Evolutionary conservation across 139 green algal genomes (phyloP).

Genomic region (Chlorella sorokiniana): DNA sequence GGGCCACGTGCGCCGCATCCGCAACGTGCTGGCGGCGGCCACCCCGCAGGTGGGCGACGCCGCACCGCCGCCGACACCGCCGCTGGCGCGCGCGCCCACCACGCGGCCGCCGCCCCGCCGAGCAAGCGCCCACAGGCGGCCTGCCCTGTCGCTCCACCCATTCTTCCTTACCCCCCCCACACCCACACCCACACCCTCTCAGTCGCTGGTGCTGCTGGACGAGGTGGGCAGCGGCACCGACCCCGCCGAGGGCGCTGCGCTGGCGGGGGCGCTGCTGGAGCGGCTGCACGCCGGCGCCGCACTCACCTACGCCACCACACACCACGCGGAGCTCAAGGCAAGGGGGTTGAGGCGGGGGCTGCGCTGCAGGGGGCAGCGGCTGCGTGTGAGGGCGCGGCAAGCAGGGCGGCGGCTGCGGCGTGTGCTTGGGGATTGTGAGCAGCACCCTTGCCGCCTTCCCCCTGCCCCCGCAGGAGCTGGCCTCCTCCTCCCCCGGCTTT

Average conservation of each 20-base stretch:
- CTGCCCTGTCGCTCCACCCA: not conserved
- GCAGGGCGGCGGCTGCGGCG: no score
- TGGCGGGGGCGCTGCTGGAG: slow-evolving; percentile 68
- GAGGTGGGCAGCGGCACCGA: slow-evolving; percentile 86
- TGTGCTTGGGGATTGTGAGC: no score
- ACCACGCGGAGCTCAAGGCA: slow-evolving; percentile 71
- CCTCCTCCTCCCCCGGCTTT: slow-evolving; percentile 34
- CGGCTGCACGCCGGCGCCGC: slow-evolving; percentile 43
- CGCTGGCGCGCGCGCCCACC: no score
- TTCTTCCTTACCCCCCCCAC: not conserved
- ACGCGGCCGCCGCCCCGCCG: no score
- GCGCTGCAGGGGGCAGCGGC: not conserved
- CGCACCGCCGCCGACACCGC: no score
- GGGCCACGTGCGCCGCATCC: slow-evolving; percentile 63
- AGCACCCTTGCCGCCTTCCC: not conserved
- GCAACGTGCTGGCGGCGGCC: slow-evolving; percentile 45
- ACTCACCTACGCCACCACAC: slow-evolving; percentile 69
- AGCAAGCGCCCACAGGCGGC: not conserved
- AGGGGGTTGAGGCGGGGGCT: not conserved
- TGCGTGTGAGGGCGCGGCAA: not conserved
- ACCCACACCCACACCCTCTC: not conserved
- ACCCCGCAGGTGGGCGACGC: slow-evolving; percentile 1
- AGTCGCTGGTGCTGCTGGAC: slow-evolving; percentile 81
- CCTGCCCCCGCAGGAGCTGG: slow-evolving; percentile 28
- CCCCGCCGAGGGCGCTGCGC: slow-evolving; percentile 74